Base-by-base conservation (phyloP, 805 yeast genomes). In the Tetrapisispora arboricola region DNA sequence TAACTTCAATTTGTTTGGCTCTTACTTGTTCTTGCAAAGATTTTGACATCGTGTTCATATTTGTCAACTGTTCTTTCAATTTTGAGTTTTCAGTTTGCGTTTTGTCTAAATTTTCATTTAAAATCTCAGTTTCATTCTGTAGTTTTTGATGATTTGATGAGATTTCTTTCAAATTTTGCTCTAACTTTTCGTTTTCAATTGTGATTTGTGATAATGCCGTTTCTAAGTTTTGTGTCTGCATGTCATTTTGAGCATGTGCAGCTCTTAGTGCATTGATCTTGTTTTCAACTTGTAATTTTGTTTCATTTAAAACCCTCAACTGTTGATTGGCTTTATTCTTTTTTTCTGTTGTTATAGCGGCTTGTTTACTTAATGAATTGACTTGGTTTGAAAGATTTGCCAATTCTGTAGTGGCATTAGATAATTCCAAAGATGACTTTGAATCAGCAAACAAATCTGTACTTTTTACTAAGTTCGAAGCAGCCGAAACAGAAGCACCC, bases 361-460 rank as follows among this genome's bases (percentile, higher is more conserved):
- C 84, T 60, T 87, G 95, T 18, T 71, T 63, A 1, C 87, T 73
- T 48, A 90, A 66, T 0, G 95, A 82, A 47, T 77, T 77, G 48
- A 85, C 80, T 64, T 88, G 95, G 51, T 80, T 84, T 0, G 94
- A 82, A 32, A 84, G 69, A 50, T 88, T 85, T 13, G 94, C 95
- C 58, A 86, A 73, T 51, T 85, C 95, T 6, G 87, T 74, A 6
- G 92, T 77, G 4, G 95, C 90, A 44, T 75, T 74, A 1, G 94
- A 77, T 38, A 86, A 65, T 53, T 80, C 77, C 22, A 78, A 76
- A 1, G 84, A 72, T 1, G 80, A 71, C 39, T 74, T 84, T 12
- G 66, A 52, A 44, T 78, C 81, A 0, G 81, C 78, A 40, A 75
- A 64, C 38, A 78, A 59, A 46, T 78, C 84, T 41, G 59, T 63